Evolutionary conservation across 2,329 filamentous ascomycete genomes (phyloP).

Genomic region (Chaetomium sp.): DNA sequence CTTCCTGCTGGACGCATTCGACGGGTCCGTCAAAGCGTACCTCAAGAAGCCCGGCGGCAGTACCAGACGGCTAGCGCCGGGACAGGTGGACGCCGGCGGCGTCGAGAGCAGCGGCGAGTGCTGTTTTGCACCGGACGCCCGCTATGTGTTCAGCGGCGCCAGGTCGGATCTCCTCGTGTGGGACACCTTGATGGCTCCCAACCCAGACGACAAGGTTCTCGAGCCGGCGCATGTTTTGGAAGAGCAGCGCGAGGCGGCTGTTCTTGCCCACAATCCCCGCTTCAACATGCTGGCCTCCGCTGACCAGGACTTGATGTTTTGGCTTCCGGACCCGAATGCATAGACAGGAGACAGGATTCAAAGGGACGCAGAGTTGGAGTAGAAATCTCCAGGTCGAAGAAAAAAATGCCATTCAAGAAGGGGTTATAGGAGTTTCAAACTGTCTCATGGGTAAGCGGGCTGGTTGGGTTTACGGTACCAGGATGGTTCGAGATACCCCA

Average conservation of each 20-base stretch:
- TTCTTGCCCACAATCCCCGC: conserved; percentile 82
- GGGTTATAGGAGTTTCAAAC: too few species aligned
- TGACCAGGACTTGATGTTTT: conserved; percentile 75
- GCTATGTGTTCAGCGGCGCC: conserved; percentile 78
- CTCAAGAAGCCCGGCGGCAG: conserved; percentile 53
- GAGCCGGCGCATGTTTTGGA: conserved; percentile 59
- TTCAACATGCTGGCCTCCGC: conserved; percentile 89
- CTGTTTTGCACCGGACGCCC: conserved; percentile 83
- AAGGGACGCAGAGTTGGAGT: not conserved
- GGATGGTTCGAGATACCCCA: conserved; percentile 12
- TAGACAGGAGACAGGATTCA: conserved; percentile 24
- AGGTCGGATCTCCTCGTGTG: conserved; percentile 73
- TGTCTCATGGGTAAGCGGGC: not conserved
- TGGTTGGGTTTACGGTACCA: not conserved
- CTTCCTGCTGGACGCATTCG: conserved; percentile 89
- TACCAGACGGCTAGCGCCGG: conserved; percentile 46
- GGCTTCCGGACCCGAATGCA: conserved; percentile 62
- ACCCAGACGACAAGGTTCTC: conserved; percentile 49
- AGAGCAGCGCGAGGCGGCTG: conserved; percentile 61
- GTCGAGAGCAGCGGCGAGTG: conserved; percentile 66
- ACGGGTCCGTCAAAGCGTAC: conserved; percentile 71
- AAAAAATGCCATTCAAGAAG: too few species aligned
- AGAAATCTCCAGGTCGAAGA: too few species aligned
- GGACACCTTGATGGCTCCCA: conserved; percentile 61
- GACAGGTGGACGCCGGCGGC: conserved; percentile 39